Evolutionary conservation across 2,329 filamentous ascomycete species (phyloP).

Genomic region (Lachnellula suecica): DNA sequence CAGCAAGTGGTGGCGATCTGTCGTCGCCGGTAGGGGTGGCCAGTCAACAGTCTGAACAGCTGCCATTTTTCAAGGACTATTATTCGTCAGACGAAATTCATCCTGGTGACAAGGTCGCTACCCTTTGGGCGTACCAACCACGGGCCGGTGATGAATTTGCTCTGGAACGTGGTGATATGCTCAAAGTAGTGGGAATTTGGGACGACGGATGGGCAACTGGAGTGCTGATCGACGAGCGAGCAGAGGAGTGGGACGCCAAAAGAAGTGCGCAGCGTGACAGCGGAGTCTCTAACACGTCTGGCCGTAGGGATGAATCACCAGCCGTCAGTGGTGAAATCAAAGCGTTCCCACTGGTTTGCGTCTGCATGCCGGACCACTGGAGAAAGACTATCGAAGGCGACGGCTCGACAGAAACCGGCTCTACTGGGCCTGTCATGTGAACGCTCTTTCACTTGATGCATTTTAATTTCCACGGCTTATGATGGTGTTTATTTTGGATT

Average conservation of each 20-base stretch:
- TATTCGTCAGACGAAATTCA: slow-evolving; percentile 97
- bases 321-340: slow-evolving; percentile 84
- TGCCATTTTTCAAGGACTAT: slow-evolving; percentile 97
- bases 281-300: slow-evolving; percentile 82
- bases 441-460: slow-evolving; percentile 10
- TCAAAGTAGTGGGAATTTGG: slow-evolving; percentile 98
- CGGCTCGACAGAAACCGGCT: slow-evolving; percentile 64
- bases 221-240: slow-evolving; percentile 75
- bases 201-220: slow-evolving; percentile 99
- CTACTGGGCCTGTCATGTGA: slow-evolving; percentile 36
- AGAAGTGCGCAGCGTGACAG: slow-evolving; percentile 83
- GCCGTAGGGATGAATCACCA: slow-evolving; percentile 60
- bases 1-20: slow-evolving; percentile 65
- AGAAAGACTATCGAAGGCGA: slow-evolving; percentile 94
- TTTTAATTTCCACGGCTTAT: slow-evolving; percentile 29
- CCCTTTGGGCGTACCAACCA: slow-evolving; percentile 95
- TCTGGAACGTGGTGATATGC: slow-evolving; percentile 92
- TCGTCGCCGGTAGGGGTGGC: slow-evolving; percentile 82
- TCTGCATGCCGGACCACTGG: slow-evolving; percentile 95
- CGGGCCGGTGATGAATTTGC: slow-evolving; percentile 91
- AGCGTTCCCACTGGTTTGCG: slow-evolving; percentile 94
- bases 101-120: slow-evolving; percentile 83
- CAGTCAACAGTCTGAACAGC: slow-evolving; percentile 91
- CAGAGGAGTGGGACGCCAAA: slow-evolving; percentile 84
- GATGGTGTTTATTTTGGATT: slow-evolving; percentile 27